Evolutionary conservation across 73 alveolate species (phyloP).

Genomic region (Halteria grandinella): DNA sequence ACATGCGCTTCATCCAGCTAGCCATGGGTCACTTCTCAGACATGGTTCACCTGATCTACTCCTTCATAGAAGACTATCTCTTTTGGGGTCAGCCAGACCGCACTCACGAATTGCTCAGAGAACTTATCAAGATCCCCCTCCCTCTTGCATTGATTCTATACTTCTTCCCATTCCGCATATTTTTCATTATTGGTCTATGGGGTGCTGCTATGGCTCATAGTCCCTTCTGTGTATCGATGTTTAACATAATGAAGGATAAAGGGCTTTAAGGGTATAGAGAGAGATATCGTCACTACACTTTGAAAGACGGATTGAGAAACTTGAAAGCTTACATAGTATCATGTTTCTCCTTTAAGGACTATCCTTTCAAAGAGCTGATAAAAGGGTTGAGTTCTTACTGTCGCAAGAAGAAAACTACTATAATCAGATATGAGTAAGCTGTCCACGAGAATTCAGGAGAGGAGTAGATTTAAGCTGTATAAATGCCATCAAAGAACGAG

Average conservation of each 20-base stretch:
- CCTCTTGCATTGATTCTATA: background rate
- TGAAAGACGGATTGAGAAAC: background rate
- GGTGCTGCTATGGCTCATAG: constrained; percentile 16
- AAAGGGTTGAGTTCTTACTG: too few species aligned
- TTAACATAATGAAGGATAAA: background rate
- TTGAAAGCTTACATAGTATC: background rate
- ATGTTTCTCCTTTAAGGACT: background rate
- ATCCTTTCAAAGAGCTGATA: background rate
- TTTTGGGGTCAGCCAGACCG: constrained; percentile 43
- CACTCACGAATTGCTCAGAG: constrained; percentile 2
- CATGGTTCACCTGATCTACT: constrained; percentile 1
- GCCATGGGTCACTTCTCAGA: constrained; percentile 29
- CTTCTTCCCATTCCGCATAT: constrained; percentile 23
- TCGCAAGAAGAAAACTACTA: too few species aligned
- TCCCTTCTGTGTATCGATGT: background rate
- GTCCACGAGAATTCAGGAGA: too few species aligned
- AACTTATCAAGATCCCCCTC: background rate
- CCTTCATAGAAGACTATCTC: constrained; percentile 29
- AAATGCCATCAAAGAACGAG: too few species aligned
- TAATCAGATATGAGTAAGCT: too few species aligned
- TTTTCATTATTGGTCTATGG: constrained; percentile 36
- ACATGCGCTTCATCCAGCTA: constrained; percentile 39
- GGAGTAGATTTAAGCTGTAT: too few species aligned
- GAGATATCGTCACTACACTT: background rate
- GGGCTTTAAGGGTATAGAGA: background rate